Evolutionary conservation across 2,329 filamentous ascomycete genomes (phyloP), one percentile per base, ranked within the genome.

Genomic region (Leptodontidium sp.): DNA sequence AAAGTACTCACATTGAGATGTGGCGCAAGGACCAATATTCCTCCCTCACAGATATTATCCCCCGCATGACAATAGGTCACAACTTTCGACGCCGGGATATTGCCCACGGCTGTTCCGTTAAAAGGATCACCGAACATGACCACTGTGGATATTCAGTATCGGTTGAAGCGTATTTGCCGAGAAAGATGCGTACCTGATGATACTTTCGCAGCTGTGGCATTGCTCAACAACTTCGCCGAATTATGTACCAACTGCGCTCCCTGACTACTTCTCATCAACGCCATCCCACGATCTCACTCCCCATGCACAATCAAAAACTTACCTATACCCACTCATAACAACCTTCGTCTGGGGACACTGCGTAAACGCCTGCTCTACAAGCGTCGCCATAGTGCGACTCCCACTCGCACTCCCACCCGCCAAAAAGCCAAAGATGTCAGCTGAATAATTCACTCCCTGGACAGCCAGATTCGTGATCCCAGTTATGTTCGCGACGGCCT

Each of bases 391-490:
- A 66, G 77, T 79, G 62, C 74, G 72, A 67, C 66, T 68, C 12
- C 65, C 65, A n/a, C 32, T 24, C 21, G 35, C 26, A 53, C 49
- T 43, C 9, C 65, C 65, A 43, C 61, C 52, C 29, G 40, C 21
- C 53, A 32, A 47, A 8, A 72, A 72, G 14, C 71, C 69, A 17
- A 52, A 24, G 21, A 66, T 52, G 21, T 50, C 47, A 7, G 71
- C 71, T n/a, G 68, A 43, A 47, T 73, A 71, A 9, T 70, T 61
- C 15, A 73, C 61, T 14, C 71, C 71, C 61, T 73, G 71, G 21
- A 71, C 69, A 11, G 83, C 83, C 15, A 87, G 74, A 64, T 83
- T 82, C 35, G 75, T 77, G 11, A 75, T 76, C 21, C 84, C 84
- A 68, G 86, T 77, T 62, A 78, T 74, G 4, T 74, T 55, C 11